phyloP scores from a whole-genome alignment of 2,329 filamentous ascomycete genomes.

The Hymenoscyphus fructigenus region DNA sequence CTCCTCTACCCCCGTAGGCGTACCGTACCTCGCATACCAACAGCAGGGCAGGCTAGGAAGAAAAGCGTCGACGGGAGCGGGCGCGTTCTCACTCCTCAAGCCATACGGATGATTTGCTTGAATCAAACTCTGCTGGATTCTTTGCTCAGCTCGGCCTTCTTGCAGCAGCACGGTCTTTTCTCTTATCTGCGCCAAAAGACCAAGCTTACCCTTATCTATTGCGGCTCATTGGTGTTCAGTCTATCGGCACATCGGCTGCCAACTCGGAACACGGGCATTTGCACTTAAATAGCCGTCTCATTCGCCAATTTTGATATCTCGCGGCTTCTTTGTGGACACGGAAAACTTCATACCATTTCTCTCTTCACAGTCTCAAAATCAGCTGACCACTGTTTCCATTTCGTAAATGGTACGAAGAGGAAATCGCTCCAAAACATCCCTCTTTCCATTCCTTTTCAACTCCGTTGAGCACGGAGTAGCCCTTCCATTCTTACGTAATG shows the following conservation, averaged over 20 bases:
- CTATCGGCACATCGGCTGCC: not conserved
- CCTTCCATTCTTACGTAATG: slow-evolving; percentile 7
- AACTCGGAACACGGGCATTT: not conserved
- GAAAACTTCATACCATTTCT: not conserved
- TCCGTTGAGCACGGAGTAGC: not conserved
- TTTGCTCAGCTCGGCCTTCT: not conserved
- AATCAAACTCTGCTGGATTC: not conserved
- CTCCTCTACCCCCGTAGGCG: not conserved
- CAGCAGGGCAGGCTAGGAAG: no score
- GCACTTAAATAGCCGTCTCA: not conserved
- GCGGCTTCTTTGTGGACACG: not conserved
- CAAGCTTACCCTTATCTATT: not conserved
- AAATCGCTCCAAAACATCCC: no score
- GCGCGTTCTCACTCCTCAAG: no score
- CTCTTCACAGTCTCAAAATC: no score
- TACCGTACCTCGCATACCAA: no score
- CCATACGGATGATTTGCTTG: not conserved
- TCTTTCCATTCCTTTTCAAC: no score
- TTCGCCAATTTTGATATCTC: not conserved
- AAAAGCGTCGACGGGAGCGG: no score
- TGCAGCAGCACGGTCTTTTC: not conserved
- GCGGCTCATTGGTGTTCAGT: not conserved
- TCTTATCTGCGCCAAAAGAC: not conserved
- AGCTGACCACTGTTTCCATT: no score
- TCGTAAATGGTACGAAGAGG: not conserved